phyloP scores from a whole-genome alignment of 129 eudicot species.

The Pittosporum tobira region DNA sequence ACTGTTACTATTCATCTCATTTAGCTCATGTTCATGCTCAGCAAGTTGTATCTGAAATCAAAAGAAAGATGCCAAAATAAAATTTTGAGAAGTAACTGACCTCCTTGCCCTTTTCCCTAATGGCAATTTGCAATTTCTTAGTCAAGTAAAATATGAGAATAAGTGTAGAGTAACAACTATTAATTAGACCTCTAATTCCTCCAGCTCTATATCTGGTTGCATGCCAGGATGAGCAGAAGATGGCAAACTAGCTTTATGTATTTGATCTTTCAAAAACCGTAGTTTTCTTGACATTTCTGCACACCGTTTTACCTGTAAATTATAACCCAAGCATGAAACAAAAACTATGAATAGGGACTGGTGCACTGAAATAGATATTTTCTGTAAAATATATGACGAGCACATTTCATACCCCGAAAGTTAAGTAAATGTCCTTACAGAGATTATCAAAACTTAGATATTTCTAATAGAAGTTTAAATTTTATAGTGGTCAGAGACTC shows the following conservation, averaged over 20 bases:
- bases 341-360: background rate
- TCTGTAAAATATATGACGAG: background rate
- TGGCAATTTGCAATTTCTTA: constrained; percentile 2
- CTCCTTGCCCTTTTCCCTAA: constrained; percentile 10
- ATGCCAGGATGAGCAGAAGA: constrained; percentile 50
- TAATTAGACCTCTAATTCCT: constrained; percentile 72
- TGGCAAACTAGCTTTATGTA: constrained; percentile 65
- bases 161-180: background rate
- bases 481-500: no score
- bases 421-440: no score
- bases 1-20: constrained; percentile 83
- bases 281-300: constrained; percentile 97
- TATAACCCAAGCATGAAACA: constrained; percentile 7
- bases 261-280: constrained; percentile 86
- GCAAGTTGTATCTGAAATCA: constrained; percentile 60
- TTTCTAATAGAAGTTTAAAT: no score
- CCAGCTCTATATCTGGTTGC: constrained; percentile 74
- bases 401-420: no score
- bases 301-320: constrained; percentile 81
- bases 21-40: constrained; percentile 85
- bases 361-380: background rate
- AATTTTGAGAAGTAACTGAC: constrained; percentile 11
- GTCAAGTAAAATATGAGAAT: background rate
- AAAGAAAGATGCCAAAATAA: constrained; percentile 1
- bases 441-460: no score